phyloP scores from a whole-genome alignment of 768 basidiomycete species.

The Basidioascus undulatus region DNA sequence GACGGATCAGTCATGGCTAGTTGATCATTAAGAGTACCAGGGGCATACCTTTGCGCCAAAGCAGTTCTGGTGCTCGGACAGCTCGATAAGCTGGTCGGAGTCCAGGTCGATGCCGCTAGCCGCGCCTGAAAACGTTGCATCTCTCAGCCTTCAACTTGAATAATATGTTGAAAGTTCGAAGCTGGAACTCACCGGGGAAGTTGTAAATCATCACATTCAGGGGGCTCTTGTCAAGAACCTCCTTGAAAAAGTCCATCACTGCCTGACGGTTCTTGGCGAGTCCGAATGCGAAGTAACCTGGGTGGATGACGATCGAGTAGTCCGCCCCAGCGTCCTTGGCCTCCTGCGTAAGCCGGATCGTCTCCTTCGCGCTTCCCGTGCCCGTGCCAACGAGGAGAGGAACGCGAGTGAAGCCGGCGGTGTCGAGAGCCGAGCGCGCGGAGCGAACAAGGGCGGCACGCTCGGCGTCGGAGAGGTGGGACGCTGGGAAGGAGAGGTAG shows the following conservation, averaged over 20 bases:
- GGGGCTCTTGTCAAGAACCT: slow-evolving; percentile 28
- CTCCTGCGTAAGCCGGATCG: slow-evolving; percentile 39
- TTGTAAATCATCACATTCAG: slow-evolving; percentile 60
- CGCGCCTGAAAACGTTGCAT: too few relatives aligned
- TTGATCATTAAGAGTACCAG: neutral
- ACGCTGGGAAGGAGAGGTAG: slow-evolving; percentile 10
- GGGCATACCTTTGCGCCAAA: slow-evolving; percentile 35
- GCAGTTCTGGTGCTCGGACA: slow-evolving; percentile 59
- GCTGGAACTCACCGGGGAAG: slow-evolving; percentile 32
- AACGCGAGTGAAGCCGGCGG: slow-evolving; percentile 39
- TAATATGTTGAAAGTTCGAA: neutral
- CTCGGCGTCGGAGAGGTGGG: slow-evolving; percentile 17
- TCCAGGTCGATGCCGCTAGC: slow-evolving; percentile 51
- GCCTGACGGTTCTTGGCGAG: slow-evolving; percentile 21
- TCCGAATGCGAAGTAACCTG: slow-evolving; percentile 31
- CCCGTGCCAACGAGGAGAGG: slow-evolving; percentile 65
- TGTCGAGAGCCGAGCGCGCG: slow-evolving; percentile 46
- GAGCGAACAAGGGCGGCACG: slow-evolving; percentile 22
- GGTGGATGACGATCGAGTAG: slow-evolving; percentile 36
- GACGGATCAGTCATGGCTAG: neutral
- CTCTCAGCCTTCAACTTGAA: slow-evolving; percentile 6
- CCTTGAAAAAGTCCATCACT: slow-evolving; percentile 14
- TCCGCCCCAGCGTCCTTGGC: slow-evolving; percentile 63
- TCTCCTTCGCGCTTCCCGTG: slow-evolving; percentile 53
- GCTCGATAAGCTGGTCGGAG: slow-evolving; percentile 42